A percentile compares a stretch with the other conserved stretches of the same genome.
phyloP scores from a whole-genome alignment of 2,329 filamentous ascomycete genomes.

The Knufia fluminis region DNA sequence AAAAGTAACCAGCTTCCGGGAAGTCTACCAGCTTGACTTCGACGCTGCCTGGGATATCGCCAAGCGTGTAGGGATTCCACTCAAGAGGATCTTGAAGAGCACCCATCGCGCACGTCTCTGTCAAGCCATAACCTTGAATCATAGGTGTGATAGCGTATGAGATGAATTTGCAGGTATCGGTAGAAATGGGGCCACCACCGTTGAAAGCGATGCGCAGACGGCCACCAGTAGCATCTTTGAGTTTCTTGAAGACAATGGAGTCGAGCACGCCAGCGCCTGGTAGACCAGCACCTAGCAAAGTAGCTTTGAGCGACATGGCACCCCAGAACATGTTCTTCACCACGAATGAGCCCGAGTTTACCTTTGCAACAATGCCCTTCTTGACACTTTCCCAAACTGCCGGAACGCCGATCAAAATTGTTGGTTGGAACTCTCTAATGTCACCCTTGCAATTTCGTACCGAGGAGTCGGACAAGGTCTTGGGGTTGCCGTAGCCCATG shows the following conservation, averaged over 20 bases:
- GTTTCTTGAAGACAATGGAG: conserved; percentile 77
- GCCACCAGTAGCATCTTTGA: conserved; percentile 83
- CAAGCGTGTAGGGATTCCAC: conserved; percentile 69
- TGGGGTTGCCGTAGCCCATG: conserved; percentile 85
- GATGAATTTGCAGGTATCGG: conserved; percentile 81
- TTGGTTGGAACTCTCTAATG: conserved; percentile 83
- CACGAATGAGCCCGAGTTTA: conserved; percentile 62
- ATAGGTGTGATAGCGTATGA: conserved; percentile 89
- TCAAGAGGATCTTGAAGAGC: conserved; percentile 61
- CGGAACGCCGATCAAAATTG: conserved; percentile 85
- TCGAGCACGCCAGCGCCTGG: conserved; percentile 64
- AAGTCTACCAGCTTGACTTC: conserved; percentile 91
- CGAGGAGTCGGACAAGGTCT: conserved; percentile 76
- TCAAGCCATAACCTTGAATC: conserved; percentile 88
- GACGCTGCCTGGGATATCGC: conserved; percentile 64
- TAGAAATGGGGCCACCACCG: conserved; percentile 81
- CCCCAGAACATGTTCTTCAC: conserved; percentile 71
- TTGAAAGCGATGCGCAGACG: conserved; percentile 85
- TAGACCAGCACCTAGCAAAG: conserved; percentile 46
- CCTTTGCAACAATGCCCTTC: conserved; percentile 79
- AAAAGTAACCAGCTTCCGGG: conserved; percentile 75
- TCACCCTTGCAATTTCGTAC: conserved; percentile 88
- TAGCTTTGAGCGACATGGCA: conserved; percentile 51
- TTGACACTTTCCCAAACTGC: conserved; percentile 96
- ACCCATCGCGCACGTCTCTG: conserved; percentile 70